Percentiles rank a stretch among this genome's conserved stretches.
Evolutionary conservation across 352 stramenopile genomes (phyloP).

Genomic region (Peronospora farinosa): DNA sequence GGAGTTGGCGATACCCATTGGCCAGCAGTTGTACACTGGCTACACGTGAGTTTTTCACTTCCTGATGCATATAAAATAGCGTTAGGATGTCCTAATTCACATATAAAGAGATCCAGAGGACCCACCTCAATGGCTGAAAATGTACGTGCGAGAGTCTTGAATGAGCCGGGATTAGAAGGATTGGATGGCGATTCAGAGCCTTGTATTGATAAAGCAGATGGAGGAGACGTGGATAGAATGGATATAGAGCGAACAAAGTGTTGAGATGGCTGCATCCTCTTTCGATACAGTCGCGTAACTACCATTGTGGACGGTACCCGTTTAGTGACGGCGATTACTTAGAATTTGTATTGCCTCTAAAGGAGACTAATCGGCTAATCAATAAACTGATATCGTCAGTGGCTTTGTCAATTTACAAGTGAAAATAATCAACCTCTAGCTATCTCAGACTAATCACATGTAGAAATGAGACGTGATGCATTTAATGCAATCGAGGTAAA

Average conservation of each 20-base stretch:
- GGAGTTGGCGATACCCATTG: slow-evolving; percentile 32
- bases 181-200: neutral
- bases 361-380: too few species aligned
- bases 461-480: too few species aligned
- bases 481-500: too few species aligned
- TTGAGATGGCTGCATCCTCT: neutral
- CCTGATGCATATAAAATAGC: slow-evolving; percentile 17
- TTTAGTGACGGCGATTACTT: neutral
- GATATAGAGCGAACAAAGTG: neutral
- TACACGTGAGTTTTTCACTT: slow-evolving; percentile 49
- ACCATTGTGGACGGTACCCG: neutral
- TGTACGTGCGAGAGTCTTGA: slow-evolving; percentile 38
- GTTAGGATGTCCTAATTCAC: neutral
- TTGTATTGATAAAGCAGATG: slow-evolving; percentile 2
- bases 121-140: slow-evolving; percentile 52
- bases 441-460: too few species aligned
- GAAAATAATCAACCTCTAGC: too few species aligned
- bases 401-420: too few species aligned
- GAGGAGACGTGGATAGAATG: slow-evolving; percentile 5
- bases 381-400: too few species aligned
- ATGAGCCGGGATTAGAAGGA: slow-evolving; percentile 19
- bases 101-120: neutral
- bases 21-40: slow-evolving; percentile 45
- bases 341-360: neutral
- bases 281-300: neutral